phyloP scores from a whole-genome alignment of 1,284 basidiomycete species.

The Heterobasidion occidentale region DNA sequence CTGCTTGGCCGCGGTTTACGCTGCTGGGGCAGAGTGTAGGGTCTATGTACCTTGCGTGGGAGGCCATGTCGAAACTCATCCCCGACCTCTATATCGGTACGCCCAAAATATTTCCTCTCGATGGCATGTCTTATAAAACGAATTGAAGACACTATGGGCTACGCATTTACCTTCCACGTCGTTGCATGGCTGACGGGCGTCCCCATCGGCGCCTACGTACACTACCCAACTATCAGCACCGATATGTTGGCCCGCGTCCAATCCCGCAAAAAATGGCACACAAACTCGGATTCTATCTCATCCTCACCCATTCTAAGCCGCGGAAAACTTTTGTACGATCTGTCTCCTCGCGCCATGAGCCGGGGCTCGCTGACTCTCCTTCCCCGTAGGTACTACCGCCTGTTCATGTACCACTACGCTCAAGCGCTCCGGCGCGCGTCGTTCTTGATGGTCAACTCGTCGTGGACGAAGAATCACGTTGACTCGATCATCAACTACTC shows the following conservation, averaged over 20 bases:
- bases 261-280: slow-evolving; percentile 52
- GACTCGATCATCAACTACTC: slow-evolving; percentile 58
- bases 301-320: slow-evolving; percentile 50
- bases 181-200: slow-evolving; percentile 57
- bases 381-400: slow-evolving; percentile 70
- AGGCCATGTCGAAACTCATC: slow-evolving; percentile 68
- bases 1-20: slow-evolving; percentile 83
- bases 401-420: slow-evolving; percentile 83
- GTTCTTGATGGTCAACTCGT: slow-evolving; percentile 90
- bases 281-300: slow-evolving; percentile 60
- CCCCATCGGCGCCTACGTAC: slow-evolving; percentile 86
- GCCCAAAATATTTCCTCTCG: not conserved
- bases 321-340: slow-evolving; percentile 68
- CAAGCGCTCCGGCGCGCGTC: slow-evolving; percentile 67
- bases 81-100: slow-evolving; percentile 90
- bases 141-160: slow-evolving; percentile 92
- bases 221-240: slow-evolving; percentile 94
- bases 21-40: slow-evolving; percentile 89
- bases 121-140: not conserved
- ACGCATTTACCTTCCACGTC: slow-evolving; percentile 87
- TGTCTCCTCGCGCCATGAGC: not conserved
- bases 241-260: slow-evolving; percentile 88
- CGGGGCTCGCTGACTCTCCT: not conserved
- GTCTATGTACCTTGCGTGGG: slow-evolving; percentile 76
- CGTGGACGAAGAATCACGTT: slow-evolving; percentile 90